Evolutionary conservation across 2,329 filamentous ascomycete species (phyloP).

Genomic region (Scytalidium lignicola): DNA sequence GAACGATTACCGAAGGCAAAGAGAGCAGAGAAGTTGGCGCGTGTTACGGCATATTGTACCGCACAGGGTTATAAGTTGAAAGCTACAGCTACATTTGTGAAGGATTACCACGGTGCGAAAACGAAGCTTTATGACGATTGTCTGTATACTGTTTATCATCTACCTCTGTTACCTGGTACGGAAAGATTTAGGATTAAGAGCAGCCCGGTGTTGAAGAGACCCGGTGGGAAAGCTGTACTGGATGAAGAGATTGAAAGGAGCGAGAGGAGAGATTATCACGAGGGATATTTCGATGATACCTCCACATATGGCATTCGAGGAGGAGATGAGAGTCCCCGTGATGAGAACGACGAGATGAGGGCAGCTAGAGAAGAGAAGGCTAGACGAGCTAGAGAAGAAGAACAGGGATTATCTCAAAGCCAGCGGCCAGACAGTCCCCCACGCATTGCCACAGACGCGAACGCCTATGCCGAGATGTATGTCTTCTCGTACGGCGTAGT

Average conservation of each 20-base stretch:
- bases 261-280: constrained; percentile 81
- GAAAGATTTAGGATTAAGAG: constrained; percentile 87
- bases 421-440: constrained; percentile 45
- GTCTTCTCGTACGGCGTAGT: constrained; percentile 96
- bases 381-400: constrained; percentile 29
- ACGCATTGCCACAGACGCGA: constrained; percentile 63
- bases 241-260: constrained; percentile 96
- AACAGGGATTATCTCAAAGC: constrained; percentile 28
- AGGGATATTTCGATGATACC: constrained; percentile 79
- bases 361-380: constrained; percentile 24
- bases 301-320: constrained; percentile 48
- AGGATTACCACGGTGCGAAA: constrained; percentile 80
- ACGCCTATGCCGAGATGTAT: constrained; percentile 90
- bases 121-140: constrained; percentile 98
- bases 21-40: constrained; percentile 78
- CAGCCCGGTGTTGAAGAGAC: constrained; percentile 86
- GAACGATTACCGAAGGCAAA: constrained; percentile 87
- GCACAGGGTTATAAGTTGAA: constrained; percentile 90
- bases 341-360: constrained; percentile 31
- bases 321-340: constrained; percentile 39
- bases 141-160: constrained; percentile 89
- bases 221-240: constrained; percentile 85
- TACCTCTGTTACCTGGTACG: constrained; percentile 77
- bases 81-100: constrained; percentile 81
- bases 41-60: constrained; percentile 93